Conservation (phyloP, 805 yeast genomes). For the Nakazawaea sp. region DNA sequence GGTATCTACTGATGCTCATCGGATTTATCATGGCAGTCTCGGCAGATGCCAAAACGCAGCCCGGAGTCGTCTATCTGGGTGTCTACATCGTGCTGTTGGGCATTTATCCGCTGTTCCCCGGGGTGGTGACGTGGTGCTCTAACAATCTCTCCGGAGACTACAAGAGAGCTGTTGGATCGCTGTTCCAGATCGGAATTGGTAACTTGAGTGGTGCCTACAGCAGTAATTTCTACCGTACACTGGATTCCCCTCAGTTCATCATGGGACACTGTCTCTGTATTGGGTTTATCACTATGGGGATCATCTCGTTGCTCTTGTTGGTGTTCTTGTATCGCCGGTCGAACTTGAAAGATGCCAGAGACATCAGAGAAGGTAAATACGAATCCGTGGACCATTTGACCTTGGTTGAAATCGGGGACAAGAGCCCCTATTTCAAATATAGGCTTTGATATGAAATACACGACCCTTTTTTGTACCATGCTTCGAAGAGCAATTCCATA, state of each 20-base stretch:
- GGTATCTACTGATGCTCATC: slow-evolving; percentile 21
- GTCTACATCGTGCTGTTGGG: slow-evolving; percentile 25
- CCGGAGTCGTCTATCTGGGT: slow-evolving; percentile 25
- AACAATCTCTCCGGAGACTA: slow-evolving; percentile 28
- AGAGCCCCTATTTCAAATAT: slow-evolving; percentile 31
- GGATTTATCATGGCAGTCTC: slow-evolving; percentile 27
- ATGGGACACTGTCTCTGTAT: slow-evolving; percentile 28
- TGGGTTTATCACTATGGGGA: slow-evolving; percentile 27
- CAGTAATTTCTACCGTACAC: slow-evolving; percentile 25
- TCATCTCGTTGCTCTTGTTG: slow-evolving; percentile 16
- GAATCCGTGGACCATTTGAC: slow-evolving; percentile 21
- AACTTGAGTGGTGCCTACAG: slow-evolving; percentile 31
- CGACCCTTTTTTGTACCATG: no score
- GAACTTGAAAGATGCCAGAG: slow-evolving; percentile 20
- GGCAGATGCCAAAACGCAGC: slow-evolving; percentile 18
- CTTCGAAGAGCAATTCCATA: no score
- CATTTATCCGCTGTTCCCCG: slow-evolving; percentile 24
- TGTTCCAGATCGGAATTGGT: slow-evolving; percentile 31
- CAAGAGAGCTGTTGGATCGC: slow-evolving; percentile 32
- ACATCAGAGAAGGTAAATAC: slow-evolving; percentile 24
- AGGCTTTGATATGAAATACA: no score
- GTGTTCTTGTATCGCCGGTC: slow-evolving; percentile 18
- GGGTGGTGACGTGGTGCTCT: slow-evolving; percentile 28
- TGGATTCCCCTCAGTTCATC: slow-evolving; percentile 21
- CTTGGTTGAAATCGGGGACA: slow-evolving; percentile 33